phyloP scores from a whole-genome alignment of 1,284 basidiomycete genomes.

The Moniliella sp. region DNA sequence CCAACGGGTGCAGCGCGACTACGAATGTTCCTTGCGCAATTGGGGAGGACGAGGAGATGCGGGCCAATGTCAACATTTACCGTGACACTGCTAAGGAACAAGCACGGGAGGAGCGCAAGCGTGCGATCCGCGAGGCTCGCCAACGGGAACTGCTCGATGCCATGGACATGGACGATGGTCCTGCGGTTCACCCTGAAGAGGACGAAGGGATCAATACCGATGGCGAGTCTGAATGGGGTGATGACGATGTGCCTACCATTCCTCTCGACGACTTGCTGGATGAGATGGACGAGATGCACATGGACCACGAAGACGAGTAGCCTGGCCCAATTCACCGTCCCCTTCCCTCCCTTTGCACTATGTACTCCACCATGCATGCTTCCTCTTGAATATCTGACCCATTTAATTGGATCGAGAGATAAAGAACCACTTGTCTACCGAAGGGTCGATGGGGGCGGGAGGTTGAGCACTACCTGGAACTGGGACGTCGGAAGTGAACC shows the following conservation, averaged over 20 bases:
- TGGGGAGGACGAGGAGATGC: conserved; percentile 86
- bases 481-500: no score
- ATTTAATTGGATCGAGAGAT: no score
- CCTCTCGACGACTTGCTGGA: conserved; percentile 71
- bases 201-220: conserved; percentile 34
- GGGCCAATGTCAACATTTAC: conserved; percentile 69
- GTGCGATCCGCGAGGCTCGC: conserved; percentile 19
- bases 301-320: background rate
- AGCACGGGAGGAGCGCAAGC: conserved; percentile 36
- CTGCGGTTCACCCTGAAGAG: no score
- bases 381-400: no score
- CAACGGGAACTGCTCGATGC: conserved; percentile 37
- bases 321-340: no score
- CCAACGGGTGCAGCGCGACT: conserved; percentile 84
- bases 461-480: conserved; percentile 44
- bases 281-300: conserved; percentile 46
- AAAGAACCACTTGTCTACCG: conserved; percentile 35
- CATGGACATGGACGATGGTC: no score
- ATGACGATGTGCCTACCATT: conserved; percentile 40
- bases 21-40: conserved; percentile 89
- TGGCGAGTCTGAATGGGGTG: conserved; percentile 47
- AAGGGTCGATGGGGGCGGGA: conserved; percentile 29
- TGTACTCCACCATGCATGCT: no score
- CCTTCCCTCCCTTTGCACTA: no score
- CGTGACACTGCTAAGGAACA: conserved; percentile 37